A percentile compares a stretch with the other conserved stretches of the same genome.
phyloP scores from a whole-genome alignment of 345 rosid species.

The Hypericum perforatum region DNA sequence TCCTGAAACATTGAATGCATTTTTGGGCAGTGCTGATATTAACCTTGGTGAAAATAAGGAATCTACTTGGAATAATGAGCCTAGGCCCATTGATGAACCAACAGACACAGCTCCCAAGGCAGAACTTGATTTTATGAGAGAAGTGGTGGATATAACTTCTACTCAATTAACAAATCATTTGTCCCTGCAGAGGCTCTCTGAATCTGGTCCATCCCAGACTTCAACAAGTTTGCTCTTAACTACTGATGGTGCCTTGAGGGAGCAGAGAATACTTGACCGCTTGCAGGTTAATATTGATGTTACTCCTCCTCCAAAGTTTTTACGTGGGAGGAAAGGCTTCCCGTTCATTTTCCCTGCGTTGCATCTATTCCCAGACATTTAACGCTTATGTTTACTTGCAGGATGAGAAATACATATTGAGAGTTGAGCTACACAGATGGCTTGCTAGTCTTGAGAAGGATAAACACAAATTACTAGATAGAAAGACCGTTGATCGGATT shows the following conservation, averaged over 20 bases:
- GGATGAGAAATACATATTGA: constrained; percentile 72
- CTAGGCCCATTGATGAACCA: constrained; percentile 26
- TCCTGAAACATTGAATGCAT: constrained; percentile 34
- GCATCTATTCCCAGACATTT: background rate
- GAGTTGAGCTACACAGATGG: constrained; percentile 72
- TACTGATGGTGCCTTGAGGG: constrained; percentile 59
- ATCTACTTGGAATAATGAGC: constrained; percentile 24
- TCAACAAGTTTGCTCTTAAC: constrained; percentile 34
- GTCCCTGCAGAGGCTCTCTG: constrained; percentile 20
- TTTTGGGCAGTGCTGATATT: constrained; percentile 26
- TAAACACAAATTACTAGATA: constrained; percentile 59
- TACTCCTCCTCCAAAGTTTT: constrained; percentile 10
- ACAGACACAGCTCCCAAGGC: constrained; percentile 23
- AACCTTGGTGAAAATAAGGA: constrained; percentile 19
- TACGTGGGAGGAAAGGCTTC: background rate
- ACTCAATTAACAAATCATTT: constrained; percentile 24
- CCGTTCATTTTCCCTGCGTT: constrained; percentile 8
- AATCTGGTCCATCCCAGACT: constrained; percentile 29
- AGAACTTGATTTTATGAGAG: constrained; percentile 21
- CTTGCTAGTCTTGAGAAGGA: constrained; percentile 74
- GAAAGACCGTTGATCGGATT: constrained; percentile 69
- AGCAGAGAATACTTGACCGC: constrained; percentile 70
- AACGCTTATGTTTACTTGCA: constrained; percentile 16
- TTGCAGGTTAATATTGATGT: constrained; percentile 36
- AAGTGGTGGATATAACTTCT: constrained; percentile 22